Conservation (phyloP, 2,329 filamentous ascomycete genomes). For the Pochonia chlamydosporia region DNA sequence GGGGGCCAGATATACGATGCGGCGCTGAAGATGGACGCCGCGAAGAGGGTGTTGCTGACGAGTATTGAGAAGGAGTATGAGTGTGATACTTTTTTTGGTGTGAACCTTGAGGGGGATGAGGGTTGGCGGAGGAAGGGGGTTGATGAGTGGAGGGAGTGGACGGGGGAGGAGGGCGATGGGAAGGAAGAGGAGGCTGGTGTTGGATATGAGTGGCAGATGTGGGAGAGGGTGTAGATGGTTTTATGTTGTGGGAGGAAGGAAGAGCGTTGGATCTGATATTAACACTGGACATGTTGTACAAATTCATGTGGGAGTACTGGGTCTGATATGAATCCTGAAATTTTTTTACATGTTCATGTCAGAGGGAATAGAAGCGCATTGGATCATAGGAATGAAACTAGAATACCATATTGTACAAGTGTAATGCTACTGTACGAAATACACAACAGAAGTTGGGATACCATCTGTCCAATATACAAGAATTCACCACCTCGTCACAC, state of each 20-base stretch:
- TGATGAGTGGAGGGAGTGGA: slow-evolving; percentile 54
- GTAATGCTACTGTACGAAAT: no score
- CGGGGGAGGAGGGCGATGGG: slow-evolving; percentile 52
- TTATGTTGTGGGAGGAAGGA: no score
- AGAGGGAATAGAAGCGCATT: no score
- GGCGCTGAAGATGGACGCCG: slow-evolving; percentile 54
- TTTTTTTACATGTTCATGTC: no score
- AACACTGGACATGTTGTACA: no score
- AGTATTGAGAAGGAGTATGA: slow-evolving; percentile 63
- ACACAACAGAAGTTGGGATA: slow-evolving; percentile 2
- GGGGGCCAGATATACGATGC: slow-evolving; percentile 79
- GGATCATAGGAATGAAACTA: no score
- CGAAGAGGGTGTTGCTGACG: slow-evolving; percentile 63
- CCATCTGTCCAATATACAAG: not conserved
- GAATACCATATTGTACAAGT: no score
- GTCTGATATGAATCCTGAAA: no score
- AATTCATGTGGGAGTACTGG: no score
- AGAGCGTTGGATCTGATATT: no score
- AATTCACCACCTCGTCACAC: not conserved
- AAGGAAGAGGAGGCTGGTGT: slow-evolving; percentile 57
- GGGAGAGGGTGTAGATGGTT: slow-evolving; percentile 45
- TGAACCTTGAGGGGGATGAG: slow-evolving; percentile 42
- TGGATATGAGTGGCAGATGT: slow-evolving; percentile 68
- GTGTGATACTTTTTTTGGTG: slow-evolving; percentile 69
- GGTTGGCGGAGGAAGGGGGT: slow-evolving; percentile 51